These are phyloP conservation scores for Colletotrichum sp. DNA, from an alignment of 2,329 filamentous ascomycete species.

Conservation along the genomic window DNA sequence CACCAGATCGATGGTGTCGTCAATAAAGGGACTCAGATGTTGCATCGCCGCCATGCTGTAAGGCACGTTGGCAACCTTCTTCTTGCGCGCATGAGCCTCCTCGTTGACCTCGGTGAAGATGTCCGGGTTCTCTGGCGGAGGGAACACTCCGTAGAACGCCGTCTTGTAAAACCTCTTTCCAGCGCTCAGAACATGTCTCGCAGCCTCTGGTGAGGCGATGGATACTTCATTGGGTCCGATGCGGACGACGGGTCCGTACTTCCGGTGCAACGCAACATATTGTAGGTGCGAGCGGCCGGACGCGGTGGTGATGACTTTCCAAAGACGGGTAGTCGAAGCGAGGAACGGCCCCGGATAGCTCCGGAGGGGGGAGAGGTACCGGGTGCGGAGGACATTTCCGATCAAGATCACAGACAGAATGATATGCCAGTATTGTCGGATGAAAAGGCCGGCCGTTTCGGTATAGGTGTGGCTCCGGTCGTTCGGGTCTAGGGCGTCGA, in stretches of 20 bases:
- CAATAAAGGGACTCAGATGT: conserved; percentile 54
- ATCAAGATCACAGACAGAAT: conserved; percentile 35
- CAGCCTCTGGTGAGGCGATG: conserved; percentile 41
- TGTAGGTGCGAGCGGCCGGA: conserved; percentile 45
- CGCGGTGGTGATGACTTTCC: conserved; percentile 44
- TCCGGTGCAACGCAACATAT: conserved; percentile 44
- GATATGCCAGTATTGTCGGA: conserved; percentile 44
- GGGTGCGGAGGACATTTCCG: conserved; percentile 49
- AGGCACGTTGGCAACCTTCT: conserved; percentile 55
- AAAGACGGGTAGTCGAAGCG: conserved; percentile 56
- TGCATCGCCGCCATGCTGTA: conserved; percentile 61
- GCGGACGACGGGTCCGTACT: conserved; percentile 36
- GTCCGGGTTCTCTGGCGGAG: conserved; percentile 61
- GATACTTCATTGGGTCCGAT: conserved; percentile 31
- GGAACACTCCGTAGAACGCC: conserved; percentile 58
- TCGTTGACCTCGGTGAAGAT: conserved; percentile 63
- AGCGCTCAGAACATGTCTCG: conserved; percentile 47
- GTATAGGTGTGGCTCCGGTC: neutral
- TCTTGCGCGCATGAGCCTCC: conserved; percentile 60
- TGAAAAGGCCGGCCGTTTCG: neutral
- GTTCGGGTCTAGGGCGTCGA: neutral
- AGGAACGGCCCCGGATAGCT: conserved; percentile 75
- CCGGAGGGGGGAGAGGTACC: conserved; percentile 63
- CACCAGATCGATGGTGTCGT: conserved; percentile 55
- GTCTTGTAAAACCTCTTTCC: conserved; percentile 60